These are phyloP conservation scores for Favolaschia claudopus DNA, from an alignment of 768 basidiomycete genomes.

Conservation along the genomic window DNA sequence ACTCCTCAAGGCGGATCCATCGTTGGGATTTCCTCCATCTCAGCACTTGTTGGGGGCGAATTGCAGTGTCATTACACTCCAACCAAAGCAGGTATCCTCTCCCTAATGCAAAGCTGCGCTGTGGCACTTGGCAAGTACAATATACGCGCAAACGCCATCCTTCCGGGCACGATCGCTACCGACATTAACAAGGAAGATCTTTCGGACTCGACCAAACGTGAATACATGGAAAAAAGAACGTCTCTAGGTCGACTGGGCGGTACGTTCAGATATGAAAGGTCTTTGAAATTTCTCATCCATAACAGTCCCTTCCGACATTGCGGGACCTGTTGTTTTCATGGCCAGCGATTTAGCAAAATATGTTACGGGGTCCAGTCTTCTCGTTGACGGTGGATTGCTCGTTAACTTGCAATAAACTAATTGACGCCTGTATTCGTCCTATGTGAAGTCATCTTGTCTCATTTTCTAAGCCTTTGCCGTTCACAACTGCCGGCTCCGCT, in stretches of 20 bases:
- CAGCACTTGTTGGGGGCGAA: conserved; percentile 79
- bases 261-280: conserved; percentile 32
- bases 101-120: conserved; percentile 82
- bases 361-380: conserved; percentile 68
- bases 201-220: conserved; percentile 61
- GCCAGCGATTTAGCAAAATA: conserved; percentile 76
- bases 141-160: conserved; percentile 74
- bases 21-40: conserved; percentile 81
- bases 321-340: conserved; percentile 78
- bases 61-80: conserved; percentile 82
- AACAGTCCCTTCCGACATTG: conserved; percentile 66
- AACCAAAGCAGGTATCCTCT: conserved; percentile 80
- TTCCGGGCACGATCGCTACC: conserved; percentile 83
- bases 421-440: conserved; percentile 3
- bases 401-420: conserved; percentile 69
- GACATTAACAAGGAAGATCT: conserved; percentile 83
- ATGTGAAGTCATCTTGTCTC: conserved; percentile 19
- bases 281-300: not conserved
- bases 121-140: conserved; percentile 79
- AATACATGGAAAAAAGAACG: conserved; percentile 70
- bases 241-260: conserved; percentile 72
- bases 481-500: conserved; percentile 59
- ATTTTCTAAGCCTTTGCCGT: conserved; percentile 49
- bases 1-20: conserved; percentile 76
- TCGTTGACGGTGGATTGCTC: conserved; percentile 79